Percentiles rank a stretch among this genome's conserved stretches.
phyloP scores from a whole-genome alignment of 345 rosid species.

The Psidium friedrichsthalianum region DNA sequence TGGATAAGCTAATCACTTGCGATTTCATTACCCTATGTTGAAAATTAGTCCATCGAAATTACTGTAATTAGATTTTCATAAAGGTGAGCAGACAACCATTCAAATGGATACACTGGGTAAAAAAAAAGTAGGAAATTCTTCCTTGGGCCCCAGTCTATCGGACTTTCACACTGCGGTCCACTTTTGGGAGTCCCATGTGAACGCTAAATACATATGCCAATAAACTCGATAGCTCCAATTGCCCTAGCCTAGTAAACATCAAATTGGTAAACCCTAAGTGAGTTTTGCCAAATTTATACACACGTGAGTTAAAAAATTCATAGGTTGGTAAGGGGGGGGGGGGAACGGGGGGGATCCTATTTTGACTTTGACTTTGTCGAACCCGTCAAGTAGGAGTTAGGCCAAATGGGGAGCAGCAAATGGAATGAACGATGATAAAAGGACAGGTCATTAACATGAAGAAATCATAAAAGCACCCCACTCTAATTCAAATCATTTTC shows the following conservation, averaged over 20 bases:
- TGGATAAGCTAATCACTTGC: neutral
- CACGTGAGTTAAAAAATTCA: neutral
- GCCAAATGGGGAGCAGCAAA: neutral
- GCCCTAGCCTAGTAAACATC: neutral
- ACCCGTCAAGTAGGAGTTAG: neutral
- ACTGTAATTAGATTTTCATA: neutral
- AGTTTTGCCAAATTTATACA: neutral
- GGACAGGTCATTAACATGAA: neutral
- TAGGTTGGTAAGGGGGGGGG: neutral
- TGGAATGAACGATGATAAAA: neutral
- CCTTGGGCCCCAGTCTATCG: neutral
- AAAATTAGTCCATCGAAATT: neutral
- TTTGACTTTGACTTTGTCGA: neutral
- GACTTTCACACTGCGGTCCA: neutral
- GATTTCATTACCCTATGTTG: neutral
- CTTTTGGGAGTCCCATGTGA: neutral
- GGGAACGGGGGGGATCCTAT: neutral
- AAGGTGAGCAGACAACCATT: neutral
- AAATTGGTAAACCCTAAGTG: neutral
- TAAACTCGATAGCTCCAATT: neutral
- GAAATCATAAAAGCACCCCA: neutral
- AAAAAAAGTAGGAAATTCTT: neutral
- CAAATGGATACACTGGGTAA: neutral
- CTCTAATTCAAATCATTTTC: no score
- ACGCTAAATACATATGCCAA: neutral